A percentile compares a stretch with the other conserved stretches of the same genome.
phyloP scores from a whole-genome alignment of 495 filamentous ascomycete genomes.

The Neohortaea acidophila region DNA sequence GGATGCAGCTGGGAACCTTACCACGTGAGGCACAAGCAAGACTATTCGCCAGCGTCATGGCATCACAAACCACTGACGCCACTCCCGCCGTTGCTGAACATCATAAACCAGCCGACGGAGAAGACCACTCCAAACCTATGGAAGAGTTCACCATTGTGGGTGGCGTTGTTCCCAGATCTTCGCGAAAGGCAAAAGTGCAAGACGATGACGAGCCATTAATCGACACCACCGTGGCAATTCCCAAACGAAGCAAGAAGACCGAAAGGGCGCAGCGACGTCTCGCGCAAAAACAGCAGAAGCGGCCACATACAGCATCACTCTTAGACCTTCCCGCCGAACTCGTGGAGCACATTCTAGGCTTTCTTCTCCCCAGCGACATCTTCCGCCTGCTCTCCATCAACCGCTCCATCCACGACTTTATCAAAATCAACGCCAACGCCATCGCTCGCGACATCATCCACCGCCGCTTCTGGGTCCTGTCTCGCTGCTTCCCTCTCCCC shows the following conservation, averaged over 20 bases:
- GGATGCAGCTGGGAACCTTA: too few relatives aligned
- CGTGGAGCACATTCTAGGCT: conserved; percentile 29
- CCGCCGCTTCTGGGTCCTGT: conserved; percentile 33
- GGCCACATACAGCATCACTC: conserved; percentile 14
- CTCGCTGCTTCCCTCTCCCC: conserved; percentile 35
- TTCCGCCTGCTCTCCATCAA: conserved; percentile 26
- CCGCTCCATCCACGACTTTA: conserved; percentile 27
- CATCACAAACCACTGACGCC: too few relatives aligned
- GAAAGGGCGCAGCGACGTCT: conserved; percentile 32
- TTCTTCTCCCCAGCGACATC: conserved; percentile 34
- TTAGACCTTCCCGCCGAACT: conserved; percentile 37
- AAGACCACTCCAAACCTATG: too few relatives aligned
- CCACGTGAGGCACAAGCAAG: too few relatives aligned
- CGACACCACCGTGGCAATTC: conserved; percentile 26
- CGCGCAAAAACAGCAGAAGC: conserved; percentile 25
- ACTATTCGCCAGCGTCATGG: too few relatives aligned
- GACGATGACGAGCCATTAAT: conserved; percentile 21
- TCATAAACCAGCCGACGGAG: too few relatives aligned
- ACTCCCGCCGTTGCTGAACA: too few relatives aligned
- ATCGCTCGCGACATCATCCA: conserved; percentile 29
- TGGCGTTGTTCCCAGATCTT: too few relatives aligned
- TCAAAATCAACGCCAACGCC: conserved; percentile 26
- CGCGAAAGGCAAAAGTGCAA: not conserved
- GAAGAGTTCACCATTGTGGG: too few relatives aligned
- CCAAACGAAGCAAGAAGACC: conserved; percentile 35